Base-by-base conservation (phyloP, 257 asterid genomes). In the Forsythia suspensa region DNA sequence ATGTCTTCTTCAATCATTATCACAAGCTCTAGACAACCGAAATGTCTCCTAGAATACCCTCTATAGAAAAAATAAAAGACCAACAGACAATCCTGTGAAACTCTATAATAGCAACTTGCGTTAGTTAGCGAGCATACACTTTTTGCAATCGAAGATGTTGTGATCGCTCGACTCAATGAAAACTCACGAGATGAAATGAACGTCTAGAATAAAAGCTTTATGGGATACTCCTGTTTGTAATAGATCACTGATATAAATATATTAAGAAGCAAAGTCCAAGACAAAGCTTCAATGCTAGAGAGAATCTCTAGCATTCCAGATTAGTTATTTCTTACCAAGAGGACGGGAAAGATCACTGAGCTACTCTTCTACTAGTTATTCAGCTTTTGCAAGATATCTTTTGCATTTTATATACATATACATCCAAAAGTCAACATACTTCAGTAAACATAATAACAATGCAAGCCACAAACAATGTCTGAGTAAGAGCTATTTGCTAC, bases 1-100 rank as follows among this genome's bases (percentile, higher is more conserved):
- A 4, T 79, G 48, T 77, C 76, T 38, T 87, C 96, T 81, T 93
- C 98, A 65, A 95, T 86, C 76, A 95, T 90, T 73, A 89, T 63
- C 20, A 85, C 96, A 63, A 93, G 92, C 76, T 84, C 76, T 77
- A 90, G 85, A 87, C 99, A 95, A 55, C 4, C 3, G 16, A n/a
- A n/a, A n/a, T n/a, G 67, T n/a, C 67, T 59, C 67, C 67, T 59
- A 59, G 34, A 59, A 59, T 59, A 59, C 36, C 67, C 34, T 6
- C 3, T 59, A 59, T n/a, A 48, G n/a, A 13, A 15, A 48, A 13
- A 48, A 43, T 8, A 43, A 13, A 43, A 9, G 51, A 43, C 51
- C 51, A 43, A 48, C 7, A 13, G 7, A 48, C n/a, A 48, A 48
- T 48, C 57, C n/a, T n/a, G 6, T 13, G n/a, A 48, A 48, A 48